A percentile compares a stretch with the other conserved stretches of the same genome.
These are phyloP conservation scores for Paramecium sexaurelia DNA, from an alignment of 73 alveolate genomes.

Conservation along the genomic window DNA sequence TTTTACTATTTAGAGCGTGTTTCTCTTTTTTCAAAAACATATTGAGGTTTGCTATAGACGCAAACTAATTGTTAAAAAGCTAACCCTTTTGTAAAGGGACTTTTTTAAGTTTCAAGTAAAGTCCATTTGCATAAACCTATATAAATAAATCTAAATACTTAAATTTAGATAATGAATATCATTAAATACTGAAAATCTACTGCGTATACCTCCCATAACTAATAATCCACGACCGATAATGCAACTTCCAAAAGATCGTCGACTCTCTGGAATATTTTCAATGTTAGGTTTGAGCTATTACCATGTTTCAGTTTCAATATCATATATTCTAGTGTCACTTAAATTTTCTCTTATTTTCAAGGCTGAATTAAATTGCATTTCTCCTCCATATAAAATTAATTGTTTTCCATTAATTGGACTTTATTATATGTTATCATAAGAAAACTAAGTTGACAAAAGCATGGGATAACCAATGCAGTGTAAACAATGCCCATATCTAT, in stretches of 20 bases:
- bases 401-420: not conserved
- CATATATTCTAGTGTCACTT: conserved; percentile 2
- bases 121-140: conserved; percentile 31
- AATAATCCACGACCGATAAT: not conserved
- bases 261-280: conserved; percentile 10
- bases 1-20: not conserved
- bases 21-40: not conserved
- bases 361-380: not conserved
- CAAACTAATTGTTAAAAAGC: not conserved
- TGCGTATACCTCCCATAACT: not conserved
- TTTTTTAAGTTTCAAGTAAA: not conserved
- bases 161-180: conserved; percentile 30
- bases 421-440: not conserved
- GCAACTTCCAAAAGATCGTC: conserved; percentile 37
- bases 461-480: not conserved
- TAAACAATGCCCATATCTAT: conserved; percentile 46
- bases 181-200: conserved; percentile 24
- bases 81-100: not conserved
- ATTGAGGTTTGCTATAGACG: not conserved
- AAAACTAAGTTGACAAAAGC: not conserved
- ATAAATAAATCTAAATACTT: not conserved
- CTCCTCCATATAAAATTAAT: conserved; percentile 15
- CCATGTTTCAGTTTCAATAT: conserved; percentile 20
- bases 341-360: conserved; percentile 18
- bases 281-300: not conserved